A percentile compares a stretch with the other conserved stretches of the same genome.
phyloP scores from a whole-genome alignment of 2,329 filamentous ascomycete genomes.

The Myriangium duriaei region DNA sequence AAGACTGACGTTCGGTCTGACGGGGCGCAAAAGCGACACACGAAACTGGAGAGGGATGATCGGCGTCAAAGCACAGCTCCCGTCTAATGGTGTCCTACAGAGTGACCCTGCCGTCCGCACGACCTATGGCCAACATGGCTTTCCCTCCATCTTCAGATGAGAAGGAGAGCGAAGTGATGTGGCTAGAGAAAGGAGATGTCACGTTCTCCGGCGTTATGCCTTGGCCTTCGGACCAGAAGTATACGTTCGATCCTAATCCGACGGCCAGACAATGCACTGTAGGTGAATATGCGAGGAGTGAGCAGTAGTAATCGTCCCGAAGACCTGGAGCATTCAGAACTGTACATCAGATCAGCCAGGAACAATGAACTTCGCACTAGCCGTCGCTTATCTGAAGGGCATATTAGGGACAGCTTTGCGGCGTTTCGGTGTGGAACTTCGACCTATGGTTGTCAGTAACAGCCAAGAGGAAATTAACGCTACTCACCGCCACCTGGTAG shows the following conservation, averaged over 20 bases:
- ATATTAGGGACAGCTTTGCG: slow-evolving; percentile 47
- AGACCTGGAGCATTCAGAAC: slow-evolving; percentile 79
- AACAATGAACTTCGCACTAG: background rate
- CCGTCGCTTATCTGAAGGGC: slow-evolving; percentile 57
- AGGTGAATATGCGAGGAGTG: slow-evolving; percentile 71
- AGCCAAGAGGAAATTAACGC: background rate
- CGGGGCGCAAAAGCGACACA: slow-evolving; percentile 72
- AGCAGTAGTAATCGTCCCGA: slow-evolving; percentile 95
- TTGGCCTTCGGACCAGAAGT: slow-evolving; percentile 72
- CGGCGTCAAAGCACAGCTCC: slow-evolving; percentile 59
- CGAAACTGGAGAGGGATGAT: slow-evolving; percentile 59
- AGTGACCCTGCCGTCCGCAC: slow-evolving; percentile 62
- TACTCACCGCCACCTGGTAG: slow-evolving; percentile 23
- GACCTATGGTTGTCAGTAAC: background rate
- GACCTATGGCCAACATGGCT: slow-evolving; percentile 72
- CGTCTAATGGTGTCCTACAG: slow-evolving; percentile 67
- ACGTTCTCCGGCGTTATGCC: slow-evolving; percentile 50
- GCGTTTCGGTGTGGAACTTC: slow-evolving; percentile 19
- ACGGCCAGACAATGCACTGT: slow-evolving; percentile 69
- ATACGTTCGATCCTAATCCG: slow-evolving; percentile 65
- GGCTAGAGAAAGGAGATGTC: slow-evolving; percentile 38
- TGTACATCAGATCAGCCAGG: slow-evolving; percentile 33
- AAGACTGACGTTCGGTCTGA: slow-evolving; percentile 37
- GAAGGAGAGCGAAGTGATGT: slow-evolving; percentile 79
- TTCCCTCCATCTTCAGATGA: slow-evolving; percentile 65